Percentiles rank a stretch among this genome's conserved stretches.
Conservation (phyloP, 202 grass and related monocot species). For the Saccharum hybrid region DNA sequence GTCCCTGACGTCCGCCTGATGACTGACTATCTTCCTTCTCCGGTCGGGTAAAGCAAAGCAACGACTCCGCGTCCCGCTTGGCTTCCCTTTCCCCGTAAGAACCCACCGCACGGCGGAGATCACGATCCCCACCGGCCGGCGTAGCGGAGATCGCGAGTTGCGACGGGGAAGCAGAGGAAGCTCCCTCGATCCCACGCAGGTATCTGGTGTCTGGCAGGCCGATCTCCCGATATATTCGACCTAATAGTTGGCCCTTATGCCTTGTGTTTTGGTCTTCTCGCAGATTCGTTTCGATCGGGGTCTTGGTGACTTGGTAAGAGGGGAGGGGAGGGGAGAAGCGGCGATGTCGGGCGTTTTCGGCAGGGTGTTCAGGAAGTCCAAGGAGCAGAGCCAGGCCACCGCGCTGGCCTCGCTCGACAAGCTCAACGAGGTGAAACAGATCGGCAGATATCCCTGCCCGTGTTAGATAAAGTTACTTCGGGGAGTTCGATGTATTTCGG, state of each 20-base stretch:
- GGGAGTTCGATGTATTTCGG: background rate
- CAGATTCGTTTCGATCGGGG: conserved; percentile 45
- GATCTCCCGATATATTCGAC: background rate
- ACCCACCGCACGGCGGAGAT: background rate
- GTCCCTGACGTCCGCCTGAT: background rate
- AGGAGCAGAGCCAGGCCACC: conserved; percentile 59
- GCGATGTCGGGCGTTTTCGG: conserved; percentile 65
- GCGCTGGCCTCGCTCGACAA: conserved; percentile 71
- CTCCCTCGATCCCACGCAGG: background rate
- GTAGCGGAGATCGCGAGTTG: background rate
- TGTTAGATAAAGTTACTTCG: background rate
- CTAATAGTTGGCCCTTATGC: background rate
- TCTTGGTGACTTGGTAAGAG: background rate
- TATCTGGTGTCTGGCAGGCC: background rate
- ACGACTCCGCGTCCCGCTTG: conserved; percentile 43
- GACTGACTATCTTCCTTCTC: conserved; percentile 21
- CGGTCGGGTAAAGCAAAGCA: background rate
- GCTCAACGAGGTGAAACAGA: conserved; percentile 58
- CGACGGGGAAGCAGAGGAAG: background rate
- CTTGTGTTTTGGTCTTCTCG: background rate
- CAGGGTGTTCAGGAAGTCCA: conserved; percentile 64
- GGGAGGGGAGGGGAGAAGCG: background rate
- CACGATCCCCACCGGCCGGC: conserved; percentile 17
- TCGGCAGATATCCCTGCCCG: background rate
- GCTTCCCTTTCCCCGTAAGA: background rate